These are phyloP conservation scores for Brassica hybrid DNA, from an alignment of 441 rosid genomes.

Conservation along the genomic window DNA sequence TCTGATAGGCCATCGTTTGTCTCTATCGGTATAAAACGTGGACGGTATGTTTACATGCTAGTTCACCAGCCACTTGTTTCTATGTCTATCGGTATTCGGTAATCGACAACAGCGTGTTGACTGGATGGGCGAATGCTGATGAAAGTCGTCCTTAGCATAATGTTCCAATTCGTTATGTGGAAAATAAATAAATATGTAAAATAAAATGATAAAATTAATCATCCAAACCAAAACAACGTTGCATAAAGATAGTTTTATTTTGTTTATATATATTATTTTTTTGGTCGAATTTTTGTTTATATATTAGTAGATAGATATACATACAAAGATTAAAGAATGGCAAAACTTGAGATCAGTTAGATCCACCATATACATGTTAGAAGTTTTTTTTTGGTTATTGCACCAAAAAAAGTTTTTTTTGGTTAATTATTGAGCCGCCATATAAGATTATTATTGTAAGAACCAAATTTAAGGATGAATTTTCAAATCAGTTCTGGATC, in stretches of 20 bases:
- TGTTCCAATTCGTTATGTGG: not conserved
- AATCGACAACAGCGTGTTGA: not conserved
- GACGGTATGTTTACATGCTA: not conserved
- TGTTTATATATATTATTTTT: too few relatives aligned
- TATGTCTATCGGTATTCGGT: not conserved
- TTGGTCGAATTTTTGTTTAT: not conserved
- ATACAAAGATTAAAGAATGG: not conserved
- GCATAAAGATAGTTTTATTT: not conserved
- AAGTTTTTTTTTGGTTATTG: too few relatives aligned
- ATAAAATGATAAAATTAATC: not conserved
- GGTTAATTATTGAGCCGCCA: conserved; percentile 2
- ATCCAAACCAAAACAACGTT: not conserved
- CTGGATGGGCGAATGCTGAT: not conserved
- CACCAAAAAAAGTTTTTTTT: too few relatives aligned
- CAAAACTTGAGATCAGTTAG: not conserved
- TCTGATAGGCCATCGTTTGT: not conserved
- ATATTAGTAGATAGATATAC: not conserved
- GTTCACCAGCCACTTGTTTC: not conserved
- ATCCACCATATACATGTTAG: not conserved
- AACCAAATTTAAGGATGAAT: not conserved
- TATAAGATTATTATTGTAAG: not conserved
- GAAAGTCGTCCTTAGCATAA: conserved; percentile 19
- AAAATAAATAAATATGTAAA: not conserved
- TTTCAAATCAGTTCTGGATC: not conserved
- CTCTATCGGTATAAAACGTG: not conserved